Evolutionary conservation across 352 stramenopile genomes (phyloP).

Genomic region (Blastocystis sp.): DNA sequence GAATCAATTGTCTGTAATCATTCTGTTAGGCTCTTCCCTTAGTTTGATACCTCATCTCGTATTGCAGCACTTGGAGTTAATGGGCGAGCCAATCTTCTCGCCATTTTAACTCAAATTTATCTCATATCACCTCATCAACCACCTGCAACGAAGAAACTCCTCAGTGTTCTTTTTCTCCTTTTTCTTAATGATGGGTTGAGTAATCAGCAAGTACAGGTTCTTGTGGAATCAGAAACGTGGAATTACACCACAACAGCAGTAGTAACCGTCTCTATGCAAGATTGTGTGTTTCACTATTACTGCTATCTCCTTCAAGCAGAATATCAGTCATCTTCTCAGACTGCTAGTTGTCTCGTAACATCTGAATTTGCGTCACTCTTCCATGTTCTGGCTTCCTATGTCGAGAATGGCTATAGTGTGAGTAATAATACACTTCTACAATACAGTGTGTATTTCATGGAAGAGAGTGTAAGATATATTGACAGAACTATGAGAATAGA

Average conservation of each 20-base stretch:
- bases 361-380: constrained; percentile 7
- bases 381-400: background rate
- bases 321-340: background rate
- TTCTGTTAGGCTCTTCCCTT: background rate
- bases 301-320: background rate
- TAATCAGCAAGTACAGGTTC: background rate
- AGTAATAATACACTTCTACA: constrained; percentile 5
- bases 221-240: constrained; percentile 31
- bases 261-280: background rate
- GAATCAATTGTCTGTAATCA: background rate
- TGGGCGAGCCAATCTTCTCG: constrained; percentile 1
- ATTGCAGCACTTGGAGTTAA: background rate
- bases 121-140: background rate
- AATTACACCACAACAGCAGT: background rate
- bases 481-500: background rate
- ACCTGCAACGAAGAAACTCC: background rate
- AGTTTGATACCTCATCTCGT: background rate
- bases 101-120: background rate
- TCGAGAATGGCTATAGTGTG: background rate
- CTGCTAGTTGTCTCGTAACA: background rate
- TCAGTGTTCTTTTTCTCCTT: background rate
- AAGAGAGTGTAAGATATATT: background rate
- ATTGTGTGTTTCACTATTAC: constrained; percentile 48
- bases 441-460: constrained; percentile 17
- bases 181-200: background rate